Base-by-base conservation (phyloP, 352 stramenopile species). In the Elongisporangium anandrum region DNA sequence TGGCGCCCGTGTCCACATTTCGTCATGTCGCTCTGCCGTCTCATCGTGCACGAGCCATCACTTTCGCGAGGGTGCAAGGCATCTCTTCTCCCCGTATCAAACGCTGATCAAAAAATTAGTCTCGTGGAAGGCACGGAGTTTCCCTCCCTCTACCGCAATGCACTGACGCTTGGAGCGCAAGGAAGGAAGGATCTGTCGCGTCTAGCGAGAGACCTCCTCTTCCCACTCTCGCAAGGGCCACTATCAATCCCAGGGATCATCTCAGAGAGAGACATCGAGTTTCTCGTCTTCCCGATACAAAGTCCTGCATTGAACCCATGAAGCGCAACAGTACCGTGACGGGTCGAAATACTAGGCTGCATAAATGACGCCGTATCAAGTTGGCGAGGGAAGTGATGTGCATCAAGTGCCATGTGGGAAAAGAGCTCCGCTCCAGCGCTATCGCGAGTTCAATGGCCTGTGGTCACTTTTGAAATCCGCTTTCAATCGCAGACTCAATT, bases 401-500 rank as follows among this genome's bases (percentile, higher is more conserved):
- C 34, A 45, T 45, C 10, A 45, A 45, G 34, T 45, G 34, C 34
- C 34, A 45, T 45, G 34, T 45, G 34, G 34, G 34, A 17, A 39
- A 12, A 45, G 34, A 17, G 34, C 10, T 17, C 45, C 24, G 15
- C 52, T 47, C 53, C n/a, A 50, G 16, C 1, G 34, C 16, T 12
- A 13, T 29, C 20, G 29, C n/a, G 12, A 38, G 15, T 24, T 48
- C 12, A 9, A 57, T 57, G 19, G n/a, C 52, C 34, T 45, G 13
- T 12, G 13, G 34, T 15, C 34, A 45, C 34, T 53, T 53, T 53
- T 53, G 49, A 22, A 26, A 8, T 53, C 22, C 22, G 49, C 49
- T 53, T 53, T 26, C 49, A 26, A 22, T 53, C 19, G 20, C 20
- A 22, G 49, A 53, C 20, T 53, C 49, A 22, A 45, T 45, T 45